Percentiles rank a stretch among this genome's conserved stretches.
phyloP scores from a whole-genome alignment of 78 protist genomes.

The Guillardia theta region DNA sequence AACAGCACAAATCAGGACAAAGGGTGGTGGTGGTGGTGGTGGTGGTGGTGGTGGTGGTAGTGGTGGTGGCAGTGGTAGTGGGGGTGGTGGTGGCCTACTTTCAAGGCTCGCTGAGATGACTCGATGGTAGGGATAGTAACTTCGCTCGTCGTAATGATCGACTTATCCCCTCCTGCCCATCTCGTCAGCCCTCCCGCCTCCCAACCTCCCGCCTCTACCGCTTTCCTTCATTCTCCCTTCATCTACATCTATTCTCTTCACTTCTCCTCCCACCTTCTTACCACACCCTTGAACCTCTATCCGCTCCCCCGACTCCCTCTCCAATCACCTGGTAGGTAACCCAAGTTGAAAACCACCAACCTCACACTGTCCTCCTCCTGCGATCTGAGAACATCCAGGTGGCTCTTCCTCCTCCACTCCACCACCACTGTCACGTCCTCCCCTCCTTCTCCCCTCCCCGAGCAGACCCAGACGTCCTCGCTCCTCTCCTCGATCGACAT shows the following conservation, averaged over 20 bases:
- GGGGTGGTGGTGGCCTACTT: no score
- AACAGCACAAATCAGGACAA: no score
- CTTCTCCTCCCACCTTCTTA: no score
- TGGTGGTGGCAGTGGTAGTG: no score
- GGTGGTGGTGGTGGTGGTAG: no score
- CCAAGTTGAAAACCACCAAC: slow-evolving; percentile 33
- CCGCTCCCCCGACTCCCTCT: no score
- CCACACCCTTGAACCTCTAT: no score
- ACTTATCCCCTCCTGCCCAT: slow-evolving; percentile 34
- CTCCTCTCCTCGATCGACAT: not conserved
- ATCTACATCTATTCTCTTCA: no score
- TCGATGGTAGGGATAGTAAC: not conserved
- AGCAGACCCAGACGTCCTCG: not conserved
- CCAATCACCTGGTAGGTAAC: slow-evolving; percentile 38
- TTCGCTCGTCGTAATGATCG: not conserved
- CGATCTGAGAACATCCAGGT: not conserved
- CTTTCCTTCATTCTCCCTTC: no score
- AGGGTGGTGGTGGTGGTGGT: no score
- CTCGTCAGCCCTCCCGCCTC: no score
- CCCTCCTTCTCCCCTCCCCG: not conserved
- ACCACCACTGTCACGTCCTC: not conserved
- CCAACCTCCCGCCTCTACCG: no score
- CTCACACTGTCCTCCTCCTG: not conserved
- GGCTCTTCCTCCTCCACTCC: not conserved
- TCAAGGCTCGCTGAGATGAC: not conserved